Base-by-base conservation (phyloP, 2,329 filamentous ascomycete genomes). In the Alternaria gansuensis region DNA sequence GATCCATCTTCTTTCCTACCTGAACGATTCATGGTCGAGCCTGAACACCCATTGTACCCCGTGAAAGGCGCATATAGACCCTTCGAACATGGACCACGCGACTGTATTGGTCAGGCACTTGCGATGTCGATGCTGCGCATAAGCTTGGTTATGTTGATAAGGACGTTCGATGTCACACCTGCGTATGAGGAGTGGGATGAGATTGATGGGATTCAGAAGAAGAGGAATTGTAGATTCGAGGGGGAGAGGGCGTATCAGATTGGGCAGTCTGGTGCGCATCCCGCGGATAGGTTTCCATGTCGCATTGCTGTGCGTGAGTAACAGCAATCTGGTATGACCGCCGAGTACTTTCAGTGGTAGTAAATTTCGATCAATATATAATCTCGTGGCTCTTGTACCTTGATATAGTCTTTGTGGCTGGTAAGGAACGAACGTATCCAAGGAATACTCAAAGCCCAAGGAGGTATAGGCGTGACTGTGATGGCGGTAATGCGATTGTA, bases 1-100 rank as follows among this genome's bases (percentile, higher is more conserved):
- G 62, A 71, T 0, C 51, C 65, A 3, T 52, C 66, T 3, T 51
- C 57, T 0, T 75, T 75, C 48, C 43, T 69, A 8, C 64, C 74
- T 11, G 72, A 75, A 26, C 64, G 74, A 7, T 72, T 62, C 28
- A 57, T 72, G 7, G 55, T 61, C 0, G 62, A 58, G 9, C 57
- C 69, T 9, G 55, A 24, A 1, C 54, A 65, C n/a, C 57, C 51
- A 55, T 29, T 64, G 2, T 60, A 51, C 14, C 34, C 56, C 3
- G 49, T 64, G 1, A 74, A 70, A 8, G 55, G 50, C 6, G 55
- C 36, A 0, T 80, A 64, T 62, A 66, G 75, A 7, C 71, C 78
- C 0, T 82, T 82, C 54, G 77, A 80, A 36, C 59, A 70, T 5
- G 80, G 80, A 0, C 72, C 74, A 1, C 49, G 65, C 3, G 64